phyloP scores from a whole-genome alignment of 2,329 filamentous ascomycete genomes.

The Ampelomyces quisqualis region DNA sequence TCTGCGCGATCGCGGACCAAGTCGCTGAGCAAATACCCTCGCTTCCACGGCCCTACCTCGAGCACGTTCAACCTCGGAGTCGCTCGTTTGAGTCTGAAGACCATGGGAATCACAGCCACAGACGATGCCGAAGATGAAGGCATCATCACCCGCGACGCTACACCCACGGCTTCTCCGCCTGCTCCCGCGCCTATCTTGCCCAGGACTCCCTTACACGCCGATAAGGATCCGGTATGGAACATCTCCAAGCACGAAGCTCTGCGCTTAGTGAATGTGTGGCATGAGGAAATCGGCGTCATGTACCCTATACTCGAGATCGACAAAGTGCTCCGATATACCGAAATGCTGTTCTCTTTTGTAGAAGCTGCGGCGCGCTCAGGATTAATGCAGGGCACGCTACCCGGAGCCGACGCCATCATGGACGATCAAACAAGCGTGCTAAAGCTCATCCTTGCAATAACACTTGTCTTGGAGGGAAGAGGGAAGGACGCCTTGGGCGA shows the following conservation, averaged over 20 bases:
- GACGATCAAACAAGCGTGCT: conserved; percentile 69
- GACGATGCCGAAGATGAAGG: conserved; percentile 65
- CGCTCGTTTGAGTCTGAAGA: conserved; percentile 81
- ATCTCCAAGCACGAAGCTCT: conserved; percentile 77
- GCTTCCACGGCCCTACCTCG: conserved; percentile 83
- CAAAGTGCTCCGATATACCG: conserved; percentile 68
- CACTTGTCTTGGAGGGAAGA: conserved; percentile 73
- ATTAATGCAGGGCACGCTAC: conserved; percentile 55
- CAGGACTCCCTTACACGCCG: conserved; percentile 43
- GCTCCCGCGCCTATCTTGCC: conserved; percentile 14
- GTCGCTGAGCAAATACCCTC: conserved; percentile 53
- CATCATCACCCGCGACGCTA: conserved; percentile 53
- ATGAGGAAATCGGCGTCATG: conserved; percentile 90
- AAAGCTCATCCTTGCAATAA: conserved; percentile 80
- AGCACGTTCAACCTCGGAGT: conserved; percentile 82
- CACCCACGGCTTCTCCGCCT: conserved; percentile 52
- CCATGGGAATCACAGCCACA: conserved; percentile 77
- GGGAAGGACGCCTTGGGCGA: conserved; percentile 75
- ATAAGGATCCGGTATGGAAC: conserved; percentile 76
- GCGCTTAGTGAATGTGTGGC: conserved; percentile 74
- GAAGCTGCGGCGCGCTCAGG: conserved; percentile 64
- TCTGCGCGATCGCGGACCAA: conserved; percentile 44
- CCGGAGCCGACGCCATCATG: conserved; percentile 60
- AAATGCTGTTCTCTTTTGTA: conserved; percentile 69
- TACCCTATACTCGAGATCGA: conserved; percentile 82